Evolutionary conservation across 371 early-diverging fungal species (phyloP), one percentile per base, ranked within the genome.

Genomic region (Lichtheimia ramosa): DNA sequence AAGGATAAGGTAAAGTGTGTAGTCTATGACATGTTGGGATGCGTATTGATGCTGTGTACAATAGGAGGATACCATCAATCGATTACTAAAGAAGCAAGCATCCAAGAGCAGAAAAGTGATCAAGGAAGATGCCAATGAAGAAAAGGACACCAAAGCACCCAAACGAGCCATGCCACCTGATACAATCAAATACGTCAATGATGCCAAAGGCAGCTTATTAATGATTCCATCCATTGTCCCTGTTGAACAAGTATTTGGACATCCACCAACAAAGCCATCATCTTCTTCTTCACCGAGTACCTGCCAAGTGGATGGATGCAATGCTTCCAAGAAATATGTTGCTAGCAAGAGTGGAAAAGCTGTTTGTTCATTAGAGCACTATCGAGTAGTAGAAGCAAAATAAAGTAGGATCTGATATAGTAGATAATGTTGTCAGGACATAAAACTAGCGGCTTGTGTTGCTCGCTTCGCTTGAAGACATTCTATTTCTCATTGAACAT

Each of bases 41-140:
- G n/a, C n/a, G n/a, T n/a, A n/a, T n/a, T n/a, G n/a, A n/a, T n/a
- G n/a, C n/a, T 53, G 46, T 46, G 25, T 25, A 5, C 25, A 15
- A n/a, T 57, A 71, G 69, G 56, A 70, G n/a, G 90, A 90, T 50
- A 90, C 90, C 0, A 89, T 90, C 65, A 89, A 89, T 61, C 76
- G 88, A 42, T 65, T 90, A 25, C 68, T 90, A 48, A 90, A 90
- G 64, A 90, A 90, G 58, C 90, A 90, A 63, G 85, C 90, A 13
- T 82, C 84, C 23, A 90, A 90, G 59, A 84, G 86, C 24, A 83
- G 83, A 55, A 61, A 65, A 18, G 68, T 78, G 46, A 84, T 82
- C 66, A 82, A 83, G 39, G 87, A 87, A 16, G 80, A 82, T 14
- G 64, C 64, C 0, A 69, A 68, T 0, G 73, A 78, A 21, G 70